Conservation (phyloP, 2,329 filamentous ascomycete genomes). For the Sclerotiophoma versabilis region DNA sequence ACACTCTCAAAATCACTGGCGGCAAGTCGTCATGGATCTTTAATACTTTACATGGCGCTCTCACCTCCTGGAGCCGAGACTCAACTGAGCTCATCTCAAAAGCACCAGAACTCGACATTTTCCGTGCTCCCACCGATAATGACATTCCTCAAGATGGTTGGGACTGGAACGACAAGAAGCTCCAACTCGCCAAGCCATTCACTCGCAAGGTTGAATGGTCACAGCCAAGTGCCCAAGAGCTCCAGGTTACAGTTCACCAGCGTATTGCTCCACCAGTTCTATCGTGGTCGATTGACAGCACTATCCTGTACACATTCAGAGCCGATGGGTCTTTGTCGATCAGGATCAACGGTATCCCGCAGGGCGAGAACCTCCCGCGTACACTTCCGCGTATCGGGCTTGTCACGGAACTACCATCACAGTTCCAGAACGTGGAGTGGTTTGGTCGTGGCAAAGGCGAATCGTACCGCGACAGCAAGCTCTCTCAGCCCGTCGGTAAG, state of each 20-base stretch:
- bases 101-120: conserved; percentile 60
- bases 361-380: conserved; percentile 59
- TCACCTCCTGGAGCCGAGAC: conserved; percentile 45
- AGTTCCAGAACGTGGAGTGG: conserved; percentile 63
- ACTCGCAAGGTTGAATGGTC: conserved; percentile 45
- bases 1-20: conserved; percentile 28
- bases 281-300: conserved; percentile 56
- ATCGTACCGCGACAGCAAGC: conserved; percentile 71
- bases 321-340: conserved; percentile 56
- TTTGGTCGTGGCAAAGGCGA: conserved; percentile 71
- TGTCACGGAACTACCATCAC: conserved; percentile 59
- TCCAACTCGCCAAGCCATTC: conserved; percentile 37
- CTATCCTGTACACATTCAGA: conserved; percentile 62
- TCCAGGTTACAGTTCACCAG: conserved; percentile 55
- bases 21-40: conserved; percentile 55
- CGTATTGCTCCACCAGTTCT: conserved; percentile 67
- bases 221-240: conserved; percentile 31
- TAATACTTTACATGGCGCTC: conserved; percentile 61
- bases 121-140: conserved; percentile 71
- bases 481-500: conserved; percentile 60
- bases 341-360: conserved; percentile 53
- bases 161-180: conserved; percentile 60
- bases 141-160: conserved; percentile 62
- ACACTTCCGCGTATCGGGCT: conserved; percentile 69
- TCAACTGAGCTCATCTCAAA: conserved; percentile 42